Conservation (phyloP, 2,329 filamentous ascomycete genomes). For the Amauroascus verrucosus region DNA sequence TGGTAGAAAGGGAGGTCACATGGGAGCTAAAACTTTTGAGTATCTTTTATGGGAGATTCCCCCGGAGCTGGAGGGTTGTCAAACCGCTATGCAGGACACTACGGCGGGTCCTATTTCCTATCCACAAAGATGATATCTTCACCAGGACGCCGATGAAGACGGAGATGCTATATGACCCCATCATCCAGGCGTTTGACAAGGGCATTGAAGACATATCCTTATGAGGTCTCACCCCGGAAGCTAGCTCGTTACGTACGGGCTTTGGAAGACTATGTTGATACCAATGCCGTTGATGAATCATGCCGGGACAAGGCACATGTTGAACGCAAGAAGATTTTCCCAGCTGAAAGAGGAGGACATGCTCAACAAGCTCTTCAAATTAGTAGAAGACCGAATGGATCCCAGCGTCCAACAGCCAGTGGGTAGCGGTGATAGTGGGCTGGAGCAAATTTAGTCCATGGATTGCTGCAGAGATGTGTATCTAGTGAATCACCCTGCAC, state of each 20-base stretch:
- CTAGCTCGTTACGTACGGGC: constrained; percentile 2
- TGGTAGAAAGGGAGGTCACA: constrained; percentile 17
- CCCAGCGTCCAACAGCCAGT: too few species aligned
- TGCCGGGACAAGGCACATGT: background rate
- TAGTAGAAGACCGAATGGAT: constrained; percentile 5
- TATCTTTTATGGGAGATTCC: constrained; percentile 20
- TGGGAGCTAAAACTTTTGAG: constrained; percentile 20
- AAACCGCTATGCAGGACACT: constrained; percentile 20
- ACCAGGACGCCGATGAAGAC: constrained; percentile 14
- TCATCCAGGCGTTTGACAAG: constrained; percentile 17
- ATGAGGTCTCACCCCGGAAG: constrained; percentile 6
- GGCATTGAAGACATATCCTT: constrained; percentile 11
- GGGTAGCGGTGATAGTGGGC: too few species aligned
- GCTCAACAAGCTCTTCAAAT: background rate
- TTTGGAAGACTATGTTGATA: constrained; percentile 6
- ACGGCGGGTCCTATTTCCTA: constrained; percentile 18
- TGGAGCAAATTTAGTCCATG: too few species aligned
- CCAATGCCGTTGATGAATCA: background rate
- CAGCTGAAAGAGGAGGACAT: constrained; percentile 2
- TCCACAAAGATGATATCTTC: constrained; percentile 10
- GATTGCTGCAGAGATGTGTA: too few species aligned
- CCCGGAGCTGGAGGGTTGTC: constrained; percentile 18
- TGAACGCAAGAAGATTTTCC: constrained; percentile 7
- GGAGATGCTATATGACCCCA: constrained; percentile 16
- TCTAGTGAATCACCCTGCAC: too few species aligned